These are phyloP conservation scores for Pyronema domesticum DNA, from an alignment of 495 filamentous ascomycete genomes.

Conservation along the genomic window DNA sequence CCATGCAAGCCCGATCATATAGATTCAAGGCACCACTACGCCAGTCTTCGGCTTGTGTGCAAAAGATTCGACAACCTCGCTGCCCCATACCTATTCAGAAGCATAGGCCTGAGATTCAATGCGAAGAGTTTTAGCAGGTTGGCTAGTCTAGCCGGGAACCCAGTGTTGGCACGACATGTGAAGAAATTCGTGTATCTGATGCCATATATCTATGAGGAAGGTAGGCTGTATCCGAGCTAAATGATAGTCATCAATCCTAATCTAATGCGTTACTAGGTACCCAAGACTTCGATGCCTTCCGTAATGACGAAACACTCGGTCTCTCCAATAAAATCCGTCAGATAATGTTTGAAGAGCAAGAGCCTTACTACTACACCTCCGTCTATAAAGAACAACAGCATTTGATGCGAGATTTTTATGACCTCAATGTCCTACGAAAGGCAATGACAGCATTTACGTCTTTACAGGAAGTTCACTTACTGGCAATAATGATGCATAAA, in stretches of 20 bases:
- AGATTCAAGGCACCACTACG: constrained; percentile 23
- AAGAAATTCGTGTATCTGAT: constrained; percentile 25
- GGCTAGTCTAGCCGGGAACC: constrained; percentile 17
- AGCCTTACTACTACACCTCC: constrained; percentile 21
- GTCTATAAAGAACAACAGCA: constrained; percentile 22
- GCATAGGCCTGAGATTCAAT: constrained; percentile 26
- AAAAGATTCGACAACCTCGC: constrained; percentile 23
- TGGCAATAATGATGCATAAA: constrained; percentile 23
- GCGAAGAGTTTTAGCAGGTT: constrained; percentile 20
- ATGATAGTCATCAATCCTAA: background rate
- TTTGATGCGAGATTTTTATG: constrained; percentile 18
- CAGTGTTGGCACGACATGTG: constrained; percentile 21
- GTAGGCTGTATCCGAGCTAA: constrained; percentile 7
- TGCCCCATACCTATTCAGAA: constrained; percentile 23
- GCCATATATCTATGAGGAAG: constrained; percentile 25
- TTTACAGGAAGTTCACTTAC: constrained; percentile 18
- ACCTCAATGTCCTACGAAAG: constrained; percentile 20
- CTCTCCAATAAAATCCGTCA: constrained; percentile 22
- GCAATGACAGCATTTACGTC: constrained; percentile 23
- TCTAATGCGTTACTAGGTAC: constrained; percentile 6
- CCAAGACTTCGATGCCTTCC: constrained; percentile 24
- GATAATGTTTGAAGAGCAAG: constrained; percentile 23
- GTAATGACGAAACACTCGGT: constrained; percentile 16
- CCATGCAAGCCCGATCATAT: constrained; percentile 23
- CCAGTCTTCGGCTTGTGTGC: constrained; percentile 20